Conservation (phyloP, 495 filamentous ascomycete genomes). For the Cercophora sp. region DNA sequence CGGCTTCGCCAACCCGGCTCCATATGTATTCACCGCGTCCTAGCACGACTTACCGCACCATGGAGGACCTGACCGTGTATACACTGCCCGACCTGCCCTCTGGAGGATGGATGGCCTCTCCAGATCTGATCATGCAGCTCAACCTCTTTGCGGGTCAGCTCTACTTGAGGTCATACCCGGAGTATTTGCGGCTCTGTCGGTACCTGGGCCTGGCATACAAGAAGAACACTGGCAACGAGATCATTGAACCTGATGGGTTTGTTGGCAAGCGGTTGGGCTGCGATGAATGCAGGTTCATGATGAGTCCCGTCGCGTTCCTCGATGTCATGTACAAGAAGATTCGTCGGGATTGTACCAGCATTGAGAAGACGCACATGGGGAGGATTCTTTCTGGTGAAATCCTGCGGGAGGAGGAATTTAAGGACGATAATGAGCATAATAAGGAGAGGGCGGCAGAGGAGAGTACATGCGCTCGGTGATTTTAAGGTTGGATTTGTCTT, state of each 20-base stretch:
- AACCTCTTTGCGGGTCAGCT: slow-evolving; percentile 68
- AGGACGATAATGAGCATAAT: too few relatives aligned
- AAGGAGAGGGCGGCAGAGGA: too few relatives aligned
- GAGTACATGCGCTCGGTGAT: too few relatives aligned
- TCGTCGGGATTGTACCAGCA: slow-evolving; percentile 46
- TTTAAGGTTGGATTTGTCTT: too few relatives aligned
- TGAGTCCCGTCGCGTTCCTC: slow-evolving; percentile 54
- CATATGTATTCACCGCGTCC: slow-evolving; percentile 58
- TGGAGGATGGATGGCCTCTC: slow-evolving; percentile 14
- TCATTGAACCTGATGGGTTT: slow-evolving; percentile 41
- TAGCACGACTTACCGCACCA: slow-evolving; percentile 35
- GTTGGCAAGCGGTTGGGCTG: slow-evolving; percentile 17
- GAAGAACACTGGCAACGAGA: slow-evolving; percentile 7
- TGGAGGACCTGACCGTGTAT: slow-evolving; percentile 48
- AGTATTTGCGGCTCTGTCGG: slow-evolving; percentile 51
- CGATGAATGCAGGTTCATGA: slow-evolving; percentile 38
- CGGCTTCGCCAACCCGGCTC: slow-evolving; percentile 36
- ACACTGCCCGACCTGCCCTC: slow-evolving; percentile 25
- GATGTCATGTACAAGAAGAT: slow-evolving; percentile 46
- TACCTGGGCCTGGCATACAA: slow-evolving; percentile 47
- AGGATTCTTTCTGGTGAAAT: slow-evolving; percentile 41
- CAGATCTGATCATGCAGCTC: slow-evolving; percentile 41
- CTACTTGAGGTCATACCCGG: slow-evolving; percentile 50
- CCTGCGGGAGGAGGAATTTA: slow-evolving; percentile 31
- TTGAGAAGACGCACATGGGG: slow-evolving; percentile 54